Conservation (phyloP, 805 yeast genomes). For the Priceomyces medius region DNA sequence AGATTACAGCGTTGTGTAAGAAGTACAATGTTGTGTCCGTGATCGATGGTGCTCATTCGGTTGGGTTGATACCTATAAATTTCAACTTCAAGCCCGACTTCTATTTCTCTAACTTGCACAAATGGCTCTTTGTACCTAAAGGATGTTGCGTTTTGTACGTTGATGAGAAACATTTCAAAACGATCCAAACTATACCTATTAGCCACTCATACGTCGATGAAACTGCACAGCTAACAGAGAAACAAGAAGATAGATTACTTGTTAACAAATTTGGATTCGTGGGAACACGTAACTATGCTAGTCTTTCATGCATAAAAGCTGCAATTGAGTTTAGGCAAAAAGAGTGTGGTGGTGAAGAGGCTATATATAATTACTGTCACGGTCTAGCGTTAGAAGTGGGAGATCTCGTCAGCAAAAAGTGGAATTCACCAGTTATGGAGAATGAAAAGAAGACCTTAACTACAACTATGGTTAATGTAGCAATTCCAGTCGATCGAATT, state of each 20-base stretch:
- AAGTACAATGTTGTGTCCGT: constrained; percentile 50
- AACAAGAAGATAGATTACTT: constrained; percentile 26
- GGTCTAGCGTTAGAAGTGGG: constrained; percentile 47
- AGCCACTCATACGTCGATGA: constrained; percentile 47
- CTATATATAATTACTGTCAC: constrained; percentile 48
- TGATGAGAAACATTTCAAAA: constrained; percentile 46
- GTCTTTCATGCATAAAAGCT: constrained; percentile 39
- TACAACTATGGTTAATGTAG: constrained; percentile 10
- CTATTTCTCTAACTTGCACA: constrained; percentile 62
- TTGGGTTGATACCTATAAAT: constrained; percentile 52
- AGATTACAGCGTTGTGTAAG: constrained; percentile 45
- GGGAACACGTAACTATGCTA: constrained; percentile 52
- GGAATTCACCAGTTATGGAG: constrained; percentile 4
- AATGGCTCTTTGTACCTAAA: constrained; percentile 63
- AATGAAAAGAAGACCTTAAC: constrained; percentile 3
- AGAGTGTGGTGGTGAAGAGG: constrained; percentile 60
- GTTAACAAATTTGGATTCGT: constrained; percentile 47
- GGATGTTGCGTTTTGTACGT: constrained; percentile 62
- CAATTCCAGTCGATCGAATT: constrained; percentile 2
- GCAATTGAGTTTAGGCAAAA: constrained; percentile 56
- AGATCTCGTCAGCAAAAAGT: constrained; percentile 7
- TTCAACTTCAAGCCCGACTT: constrained; percentile 56
- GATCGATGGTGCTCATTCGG: constrained; percentile 73
- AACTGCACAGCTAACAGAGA: constrained; percentile 21
- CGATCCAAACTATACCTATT: constrained; percentile 57